Evolutionary conservation across 306 rosid genomes (phyloP).

Genomic region (Dalbergia cultrata): DNA sequence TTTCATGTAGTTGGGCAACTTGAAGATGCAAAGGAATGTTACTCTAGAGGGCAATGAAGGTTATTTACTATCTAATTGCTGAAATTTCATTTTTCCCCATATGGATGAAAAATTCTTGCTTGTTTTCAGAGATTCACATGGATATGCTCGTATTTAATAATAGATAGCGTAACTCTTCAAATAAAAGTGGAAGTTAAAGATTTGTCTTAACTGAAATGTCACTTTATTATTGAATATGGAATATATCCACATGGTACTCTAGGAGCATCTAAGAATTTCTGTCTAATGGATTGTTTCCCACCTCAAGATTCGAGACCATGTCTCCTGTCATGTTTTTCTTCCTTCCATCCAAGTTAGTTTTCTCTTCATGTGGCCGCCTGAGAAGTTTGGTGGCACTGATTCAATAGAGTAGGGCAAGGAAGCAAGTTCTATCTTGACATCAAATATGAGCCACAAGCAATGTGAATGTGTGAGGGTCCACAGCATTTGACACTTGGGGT

Average conservation of each 20-base stretch:
- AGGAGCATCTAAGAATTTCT: too few species aligned
- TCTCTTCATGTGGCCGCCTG: conserved; percentile 49
- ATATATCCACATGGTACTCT: too few species aligned
- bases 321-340: neutral
- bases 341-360: conserved; percentile 38
- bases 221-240: too few species aligned
- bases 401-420: conserved; percentile 47
- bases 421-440: conserved; percentile 48
- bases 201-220: too few species aligned
- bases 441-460: conserved; percentile 47
- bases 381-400: conserved; percentile 52
- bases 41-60: conserved; percentile 20
- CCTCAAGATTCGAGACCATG: conserved; percentile 38
- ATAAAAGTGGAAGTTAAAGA: too few species aligned
- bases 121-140: too few species aligned
- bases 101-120: neutral
- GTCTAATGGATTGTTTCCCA: conserved; percentile 33
- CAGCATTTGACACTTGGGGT: conserved; percentile 53
- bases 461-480: conserved; percentile 58
- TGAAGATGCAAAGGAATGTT: conserved; percentile 41
- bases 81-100: conserved; percentile 38
- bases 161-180: too few species aligned
- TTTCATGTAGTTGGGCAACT: conserved; percentile 20
- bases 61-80: conserved; percentile 5
- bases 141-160: too few species aligned